phyloP scores from a whole-genome alignment of 495 filamentous ascomycete species.

The Aspergillus nanangensis region DNA sequence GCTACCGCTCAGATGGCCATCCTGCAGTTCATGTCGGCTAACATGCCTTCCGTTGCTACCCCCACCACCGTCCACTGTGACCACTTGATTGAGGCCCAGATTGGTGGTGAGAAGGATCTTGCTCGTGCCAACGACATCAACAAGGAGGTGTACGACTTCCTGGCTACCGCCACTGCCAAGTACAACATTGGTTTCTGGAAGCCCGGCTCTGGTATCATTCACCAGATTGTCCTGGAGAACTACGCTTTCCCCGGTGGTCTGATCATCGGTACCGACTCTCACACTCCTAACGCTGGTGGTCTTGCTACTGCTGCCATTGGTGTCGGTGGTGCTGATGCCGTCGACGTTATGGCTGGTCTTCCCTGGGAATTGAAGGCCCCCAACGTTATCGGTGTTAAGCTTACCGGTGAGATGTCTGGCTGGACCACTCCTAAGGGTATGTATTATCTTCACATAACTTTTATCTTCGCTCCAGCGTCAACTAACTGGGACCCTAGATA shows the following conservation, averaged over 20 bases:
- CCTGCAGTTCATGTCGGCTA: conserved; percentile 98
- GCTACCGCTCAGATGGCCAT: conserved; percentile 99
- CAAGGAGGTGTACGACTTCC: conserved; percentile 99
- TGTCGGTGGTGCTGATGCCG: conserved; percentile 97
- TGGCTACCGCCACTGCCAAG: conserved; percentile 91
- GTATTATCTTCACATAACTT: conserved; percentile 33
- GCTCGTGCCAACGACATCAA: conserved; percentile 88
- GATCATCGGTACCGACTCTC: conserved; percentile 97
- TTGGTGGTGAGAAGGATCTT: conserved; percentile 93
- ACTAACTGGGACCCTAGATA: conserved; percentile 50
- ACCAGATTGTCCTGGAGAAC: conserved; percentile 98
- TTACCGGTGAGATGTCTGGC: conserved; percentile 84
- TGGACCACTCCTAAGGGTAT: conserved; percentile 83
- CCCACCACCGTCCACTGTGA: conserved; percentile 98
- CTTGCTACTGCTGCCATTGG: conserved; percentile 94
- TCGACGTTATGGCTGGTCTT: conserved; percentile 97
- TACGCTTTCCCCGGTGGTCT: conserved; percentile 98
- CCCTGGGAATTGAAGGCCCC: conserved; percentile 99
- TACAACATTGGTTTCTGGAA: conserved; percentile 99
- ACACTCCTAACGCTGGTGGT: conserved; percentile 98
- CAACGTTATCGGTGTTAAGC: conserved; percentile 92
- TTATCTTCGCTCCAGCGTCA: neutral
- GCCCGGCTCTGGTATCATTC: conserved; percentile 98
- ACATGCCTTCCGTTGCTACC: conserved; percentile 90
- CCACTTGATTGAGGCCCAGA: conserved; percentile 97